Conservation (phyloP, 2,329 filamentous ascomycete species). For the Colletotrichum tropicale region DNA sequence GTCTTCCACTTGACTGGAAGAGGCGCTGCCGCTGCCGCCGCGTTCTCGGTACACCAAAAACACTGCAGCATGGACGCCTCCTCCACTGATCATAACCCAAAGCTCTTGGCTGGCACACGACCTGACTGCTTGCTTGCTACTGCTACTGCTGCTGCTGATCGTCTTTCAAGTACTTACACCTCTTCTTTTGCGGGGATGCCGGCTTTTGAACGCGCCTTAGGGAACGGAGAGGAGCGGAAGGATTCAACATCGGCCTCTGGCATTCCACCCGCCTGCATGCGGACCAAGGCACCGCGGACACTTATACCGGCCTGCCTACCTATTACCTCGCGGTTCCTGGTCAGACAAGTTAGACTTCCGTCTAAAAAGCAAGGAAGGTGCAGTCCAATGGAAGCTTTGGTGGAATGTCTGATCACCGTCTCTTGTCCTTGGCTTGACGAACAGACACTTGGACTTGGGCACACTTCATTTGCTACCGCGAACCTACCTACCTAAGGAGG, state of each 20-base stretch:
- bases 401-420: slow-evolving; percentile 9
- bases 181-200: not conserved
- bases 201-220: not conserved
- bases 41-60: not conserved
- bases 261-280: not conserved
- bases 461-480: not conserved
- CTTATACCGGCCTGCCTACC: not conserved
- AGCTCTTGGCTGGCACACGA: not conserved
- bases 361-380: not conserved
- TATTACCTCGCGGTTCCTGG: not conserved
- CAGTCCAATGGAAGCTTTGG: not conserved
- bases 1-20: not conserved
- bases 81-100: not conserved
- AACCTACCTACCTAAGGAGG: not conserved
- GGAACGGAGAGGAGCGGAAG: not conserved
- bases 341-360: not conserved
- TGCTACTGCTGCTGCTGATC: not conserved
- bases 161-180: not conserved
- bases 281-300: not conserved
- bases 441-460: not conserved
- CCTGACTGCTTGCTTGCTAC: not conserved
- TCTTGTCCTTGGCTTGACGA: not conserved
- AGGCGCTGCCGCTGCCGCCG: not conserved
- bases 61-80: not conserved
- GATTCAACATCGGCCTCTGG: not conserved